Conservation (phyloP, 306 rosid genomes). For the Fragaria vesca region DNA sequence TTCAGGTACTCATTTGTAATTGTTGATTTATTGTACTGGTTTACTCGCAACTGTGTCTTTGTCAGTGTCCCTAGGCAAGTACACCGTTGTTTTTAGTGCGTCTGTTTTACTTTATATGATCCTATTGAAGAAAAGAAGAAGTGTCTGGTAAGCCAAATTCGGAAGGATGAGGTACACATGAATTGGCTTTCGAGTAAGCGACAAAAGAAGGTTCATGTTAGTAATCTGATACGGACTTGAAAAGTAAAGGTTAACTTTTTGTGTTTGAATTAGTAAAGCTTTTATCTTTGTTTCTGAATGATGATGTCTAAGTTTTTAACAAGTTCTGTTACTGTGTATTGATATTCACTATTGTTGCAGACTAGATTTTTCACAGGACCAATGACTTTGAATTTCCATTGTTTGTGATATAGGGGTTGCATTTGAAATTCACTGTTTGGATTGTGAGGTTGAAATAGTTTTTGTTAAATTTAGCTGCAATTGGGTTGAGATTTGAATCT, state of each 20-base stretch:
- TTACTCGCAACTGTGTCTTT: neutral
- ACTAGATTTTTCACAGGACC: neutral
- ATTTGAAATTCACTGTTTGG: neutral
- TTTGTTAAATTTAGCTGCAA: neutral
- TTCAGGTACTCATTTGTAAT: constrained; percentile 32
- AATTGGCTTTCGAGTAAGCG: neutral
- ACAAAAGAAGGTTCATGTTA: neutral
- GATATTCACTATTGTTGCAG: neutral
- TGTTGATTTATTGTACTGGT: neutral
- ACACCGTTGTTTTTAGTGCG: neutral
- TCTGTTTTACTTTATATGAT: neutral
- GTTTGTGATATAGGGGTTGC: neutral
- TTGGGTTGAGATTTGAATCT: neutral
- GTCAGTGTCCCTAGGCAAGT: neutral
- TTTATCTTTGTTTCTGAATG: neutral
- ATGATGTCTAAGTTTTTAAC: neutral
- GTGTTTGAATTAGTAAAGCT: neutral
- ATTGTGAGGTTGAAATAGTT: neutral
- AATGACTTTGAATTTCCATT: neutral
- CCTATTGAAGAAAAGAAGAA: neutral
- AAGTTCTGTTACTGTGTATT: neutral
- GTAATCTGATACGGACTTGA: neutral
- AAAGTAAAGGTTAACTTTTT: neutral
- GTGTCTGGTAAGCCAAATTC: neutral
- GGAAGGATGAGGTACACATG: neutral